Percentiles rank a stretch among this genome's conserved stretches.
Conservation (phyloP, 352 stramenopile species). For the Albugo laibachii region DNA sequence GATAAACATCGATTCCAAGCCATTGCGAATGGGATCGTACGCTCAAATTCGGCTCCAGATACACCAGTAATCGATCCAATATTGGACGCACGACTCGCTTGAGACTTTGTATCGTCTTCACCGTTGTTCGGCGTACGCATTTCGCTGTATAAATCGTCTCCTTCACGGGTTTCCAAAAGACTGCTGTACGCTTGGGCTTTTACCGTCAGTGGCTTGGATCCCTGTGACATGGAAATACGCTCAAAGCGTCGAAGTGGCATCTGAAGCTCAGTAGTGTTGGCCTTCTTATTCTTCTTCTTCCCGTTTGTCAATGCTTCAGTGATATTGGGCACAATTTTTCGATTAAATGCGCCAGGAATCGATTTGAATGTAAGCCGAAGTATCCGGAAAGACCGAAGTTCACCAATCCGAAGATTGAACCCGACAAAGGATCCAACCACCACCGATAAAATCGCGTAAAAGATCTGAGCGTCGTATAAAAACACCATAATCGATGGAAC, state of each 20-base stretch:
- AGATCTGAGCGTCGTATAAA: conserved; percentile 12
- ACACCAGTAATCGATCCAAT: conserved; percentile 9
- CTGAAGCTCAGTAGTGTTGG: neutral
- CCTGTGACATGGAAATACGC: conserved; percentile 9
- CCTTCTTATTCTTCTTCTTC: conserved; percentile 7
- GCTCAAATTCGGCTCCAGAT: conserved; percentile 9
- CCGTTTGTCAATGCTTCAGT: neutral
- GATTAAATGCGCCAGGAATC: conserved; percentile 7
- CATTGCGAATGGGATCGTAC: conserved; percentile 12
- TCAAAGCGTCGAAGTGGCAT: conserved; percentile 11
- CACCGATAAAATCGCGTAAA: conserved; percentile 10
- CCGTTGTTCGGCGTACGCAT: neutral
- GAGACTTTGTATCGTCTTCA: neutral
- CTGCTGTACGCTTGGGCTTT: conserved; percentile 3
- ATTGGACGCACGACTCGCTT: conserved; percentile 4
- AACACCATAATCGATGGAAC: conserved; percentile 10
- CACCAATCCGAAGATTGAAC: conserved; percentile 11
- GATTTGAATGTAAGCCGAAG: conserved; percentile 11
- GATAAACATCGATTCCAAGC: conserved; percentile 10
- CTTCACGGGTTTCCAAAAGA: conserved; percentile 2
- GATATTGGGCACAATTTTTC: conserved; percentile 8
- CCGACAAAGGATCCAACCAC: conserved; percentile 9
- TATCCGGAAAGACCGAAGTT: conserved; percentile 11
- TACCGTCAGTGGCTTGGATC: conserved; percentile 4
- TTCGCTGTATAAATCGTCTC: conserved; percentile 1